Conservation (phyloP, 176 grass and related monocot species). For the Oryza glumipatula region DNA sequence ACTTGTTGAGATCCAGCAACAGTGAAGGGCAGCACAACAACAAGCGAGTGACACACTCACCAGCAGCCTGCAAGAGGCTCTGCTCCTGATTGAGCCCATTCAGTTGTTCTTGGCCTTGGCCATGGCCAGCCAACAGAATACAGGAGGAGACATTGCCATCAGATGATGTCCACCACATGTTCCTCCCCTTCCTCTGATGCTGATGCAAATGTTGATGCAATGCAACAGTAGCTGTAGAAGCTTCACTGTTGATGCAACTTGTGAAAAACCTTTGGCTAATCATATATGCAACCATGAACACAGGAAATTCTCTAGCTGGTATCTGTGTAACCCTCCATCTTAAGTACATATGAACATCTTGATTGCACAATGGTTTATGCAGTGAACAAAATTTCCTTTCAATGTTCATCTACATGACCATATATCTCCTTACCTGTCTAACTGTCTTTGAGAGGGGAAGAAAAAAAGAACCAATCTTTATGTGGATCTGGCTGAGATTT, state of each 20-base stretch:
- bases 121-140: neutral
- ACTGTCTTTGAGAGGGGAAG: slow-evolving; percentile 7
- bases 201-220: slow-evolving; percentile 36
- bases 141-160: slow-evolving; percentile 30
- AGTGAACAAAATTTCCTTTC: neutral
- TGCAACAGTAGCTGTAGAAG: slow-evolving; percentile 8
- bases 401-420: slow-evolving; percentile 27
- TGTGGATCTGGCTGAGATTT: slow-evolving; percentile 14
- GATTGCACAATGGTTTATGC: neutral
- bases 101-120: slow-evolving; percentile 24
- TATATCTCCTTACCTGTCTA: slow-evolving; percentile 5
- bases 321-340: neutral
- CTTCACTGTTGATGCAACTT: neutral
- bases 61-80: slow-evolving; percentile 32
- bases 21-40: neutral
- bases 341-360: neutral
- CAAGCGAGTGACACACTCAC: slow-evolving; percentile 8
- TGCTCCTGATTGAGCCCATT: slow-evolving; percentile 42
- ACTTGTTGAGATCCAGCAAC: slow-evolving; percentile 42
- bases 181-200: slow-evolving; percentile 17
- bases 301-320: neutral
- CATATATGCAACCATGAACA: neutral
- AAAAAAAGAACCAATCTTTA: neutral
- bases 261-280: slow-evolving; percentile 9
- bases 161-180: slow-evolving; percentile 22